Conservation (phyloP, 306 rosid genomes). For the Prinsepia uniflora region DNA sequence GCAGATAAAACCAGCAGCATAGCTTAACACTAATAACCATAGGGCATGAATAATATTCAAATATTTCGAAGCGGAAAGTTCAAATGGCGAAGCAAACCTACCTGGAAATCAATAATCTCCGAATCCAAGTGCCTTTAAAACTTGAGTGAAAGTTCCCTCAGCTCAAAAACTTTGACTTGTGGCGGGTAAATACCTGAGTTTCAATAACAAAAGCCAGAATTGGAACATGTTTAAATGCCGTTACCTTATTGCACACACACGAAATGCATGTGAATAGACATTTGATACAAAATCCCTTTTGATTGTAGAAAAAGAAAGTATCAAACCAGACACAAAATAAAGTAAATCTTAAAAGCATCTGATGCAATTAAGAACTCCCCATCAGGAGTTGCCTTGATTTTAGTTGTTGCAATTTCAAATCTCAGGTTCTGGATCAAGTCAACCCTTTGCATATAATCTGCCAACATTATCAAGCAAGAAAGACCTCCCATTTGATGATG, state of each 20-base stretch:
- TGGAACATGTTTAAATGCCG: not conserved
- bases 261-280: not conserved
- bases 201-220: constrained; percentile 9
- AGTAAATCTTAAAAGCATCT: constrained; percentile 36
- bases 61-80: not conserved
- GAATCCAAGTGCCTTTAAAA: constrained; percentile 90
- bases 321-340: not conserved
- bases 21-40: not conserved
- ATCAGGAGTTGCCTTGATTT: constrained; percentile 79
- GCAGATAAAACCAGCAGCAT: not conserved
- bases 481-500: not conserved
- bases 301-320: not conserved
- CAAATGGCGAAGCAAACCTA: constrained; percentile 15
- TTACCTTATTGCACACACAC: not conserved
- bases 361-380: constrained; percentile 84
- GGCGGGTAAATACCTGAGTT: constrained; percentile 85
- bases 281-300: not conserved
- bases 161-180: constrained; percentile 83
- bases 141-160: constrained; percentile 75
- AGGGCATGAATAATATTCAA: not conserved
- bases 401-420: constrained; percentile 76
- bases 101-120: constrained; percentile 91
- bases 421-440: constrained; percentile 72
- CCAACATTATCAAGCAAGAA: constrained; percentile 4
- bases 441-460: constrained; percentile 65